Percentiles rank a stretch among this genome's conserved stretches.
Evolutionary conservation across 2,329 filamentous ascomycete species (phyloP).

Genomic region (Cercospora sp.): DNA sequence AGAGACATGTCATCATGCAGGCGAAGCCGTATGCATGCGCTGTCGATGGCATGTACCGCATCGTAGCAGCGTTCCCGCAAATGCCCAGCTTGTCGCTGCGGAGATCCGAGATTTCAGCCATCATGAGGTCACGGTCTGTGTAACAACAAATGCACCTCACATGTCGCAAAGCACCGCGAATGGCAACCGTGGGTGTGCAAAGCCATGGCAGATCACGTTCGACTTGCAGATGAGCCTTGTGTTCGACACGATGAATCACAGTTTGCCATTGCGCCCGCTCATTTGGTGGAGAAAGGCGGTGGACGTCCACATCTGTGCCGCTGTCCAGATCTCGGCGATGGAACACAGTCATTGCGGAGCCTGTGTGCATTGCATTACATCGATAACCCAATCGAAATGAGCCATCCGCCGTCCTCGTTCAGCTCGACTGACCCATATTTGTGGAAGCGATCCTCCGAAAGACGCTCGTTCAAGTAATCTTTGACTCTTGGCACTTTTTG

Average conservation of each 20-base stretch:
- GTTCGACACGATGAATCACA: not conserved
- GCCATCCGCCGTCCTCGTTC: not conserved
- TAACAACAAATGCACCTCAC: not conserved
- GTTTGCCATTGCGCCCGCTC: not conserved
- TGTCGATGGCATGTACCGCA: not conserved
- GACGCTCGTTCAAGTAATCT: not conserved
- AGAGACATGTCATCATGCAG: conserved; percentile 4
- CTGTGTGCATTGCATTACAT: not conserved
- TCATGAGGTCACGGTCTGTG: not conserved
- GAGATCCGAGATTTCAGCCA: conserved; percentile 5
- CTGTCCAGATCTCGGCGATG: not conserved
- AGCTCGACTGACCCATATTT: not conserved
- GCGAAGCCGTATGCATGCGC: not conserved
- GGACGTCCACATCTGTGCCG: not conserved
- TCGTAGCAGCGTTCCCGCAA: not conserved
- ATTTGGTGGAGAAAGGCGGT: not conserved
- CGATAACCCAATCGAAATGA: not conserved
- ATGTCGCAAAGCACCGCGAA: no score
- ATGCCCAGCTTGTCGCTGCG: not conserved
- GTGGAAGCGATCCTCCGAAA: not conserved
- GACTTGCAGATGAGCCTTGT: not conserved
- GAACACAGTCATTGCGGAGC: not conserved
- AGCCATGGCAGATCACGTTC: not conserved
- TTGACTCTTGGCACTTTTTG: not conserved
- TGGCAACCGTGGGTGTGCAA: not conserved